Conservation (phyloP, 345 rosid genomes). For the Syzygium grande region DNA sequence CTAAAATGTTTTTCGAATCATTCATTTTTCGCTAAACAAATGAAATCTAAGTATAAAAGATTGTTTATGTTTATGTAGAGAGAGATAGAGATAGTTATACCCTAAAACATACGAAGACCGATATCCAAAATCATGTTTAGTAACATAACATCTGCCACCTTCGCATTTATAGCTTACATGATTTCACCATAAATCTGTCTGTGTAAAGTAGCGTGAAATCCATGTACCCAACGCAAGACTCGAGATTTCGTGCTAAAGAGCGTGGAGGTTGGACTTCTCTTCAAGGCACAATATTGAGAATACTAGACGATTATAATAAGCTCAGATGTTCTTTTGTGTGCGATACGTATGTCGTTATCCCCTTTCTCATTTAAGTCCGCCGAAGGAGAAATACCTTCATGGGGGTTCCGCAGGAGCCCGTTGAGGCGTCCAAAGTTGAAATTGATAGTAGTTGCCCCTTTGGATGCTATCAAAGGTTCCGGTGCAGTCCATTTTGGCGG, state of each 20-base stretch:
- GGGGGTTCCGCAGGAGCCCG: neutral
- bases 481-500: neutral
- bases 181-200: neutral
- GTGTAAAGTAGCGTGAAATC: neutral
- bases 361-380: neutral
- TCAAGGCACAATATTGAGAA: neutral
- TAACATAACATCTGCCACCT: neutral
- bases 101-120: neutral
- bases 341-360: neutral
- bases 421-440: neutral
- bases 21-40: too few species aligned
- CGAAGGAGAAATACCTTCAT: neutral
- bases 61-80: neutral
- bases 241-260: neutral
- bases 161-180: neutral
- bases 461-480: neutral
- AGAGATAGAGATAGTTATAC: neutral
- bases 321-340: neutral
- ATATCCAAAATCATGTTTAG: neutral
- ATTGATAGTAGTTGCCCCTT: neutral
- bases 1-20: too few species aligned
- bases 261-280: neutral
- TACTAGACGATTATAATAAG: accelerated
- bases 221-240: neutral
- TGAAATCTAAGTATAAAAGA: accelerated